Evolutionary conservation across 2,329 filamentous ascomycete genomes (phyloP).

Genomic region (Pezicula carpinea): DNA sequence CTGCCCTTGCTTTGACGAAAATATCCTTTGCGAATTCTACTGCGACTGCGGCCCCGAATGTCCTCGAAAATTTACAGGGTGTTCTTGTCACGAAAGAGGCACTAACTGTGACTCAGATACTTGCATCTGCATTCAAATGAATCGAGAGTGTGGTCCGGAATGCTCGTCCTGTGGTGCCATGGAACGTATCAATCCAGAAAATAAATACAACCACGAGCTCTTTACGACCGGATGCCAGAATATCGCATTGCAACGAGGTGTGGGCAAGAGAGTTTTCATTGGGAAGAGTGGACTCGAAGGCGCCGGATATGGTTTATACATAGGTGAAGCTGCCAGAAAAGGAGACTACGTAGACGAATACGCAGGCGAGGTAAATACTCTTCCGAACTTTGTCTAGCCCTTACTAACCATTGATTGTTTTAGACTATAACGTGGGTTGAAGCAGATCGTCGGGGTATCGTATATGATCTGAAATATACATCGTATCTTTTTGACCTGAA

Average conservation of each 20-base stretch:
- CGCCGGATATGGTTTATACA: constrained; percentile 72
- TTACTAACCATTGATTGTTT: not conserved
- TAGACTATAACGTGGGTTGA: constrained; percentile 49
- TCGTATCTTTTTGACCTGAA: constrained; percentile 50
- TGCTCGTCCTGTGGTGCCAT: constrained; percentile 67
- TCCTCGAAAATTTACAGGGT: constrained; percentile 61
- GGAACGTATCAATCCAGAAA: constrained; percentile 65
- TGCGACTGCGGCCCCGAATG: constrained; percentile 62
- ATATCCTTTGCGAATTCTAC: constrained; percentile 67
- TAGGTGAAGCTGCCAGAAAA: constrained; percentile 36
- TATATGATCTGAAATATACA: constrained; percentile 32
- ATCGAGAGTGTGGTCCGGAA: constrained; percentile 76
- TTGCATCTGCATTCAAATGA: constrained; percentile 68
- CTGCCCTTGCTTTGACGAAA: constrained; percentile 59
- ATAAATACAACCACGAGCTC: constrained; percentile 54
- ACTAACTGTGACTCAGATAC: constrained; percentile 53
- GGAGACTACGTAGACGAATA: constrained; percentile 80
- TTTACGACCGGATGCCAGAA: constrained; percentile 64
- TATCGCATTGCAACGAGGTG: constrained; percentile 63
- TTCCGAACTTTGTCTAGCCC: not conserved
- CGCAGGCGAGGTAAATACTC: constrained; percentile 58
- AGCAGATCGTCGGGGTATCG: constrained; percentile 24
- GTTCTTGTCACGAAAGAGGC: constrained; percentile 57
- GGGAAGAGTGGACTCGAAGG: constrained; percentile 64
- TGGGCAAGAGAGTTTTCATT: constrained; percentile 60